A percentile compares a stretch with the other conserved stretches of the same genome.
phyloP scores from a whole-genome alignment of 306 rosid species.

The Cucurbita ficifolia region DNA sequence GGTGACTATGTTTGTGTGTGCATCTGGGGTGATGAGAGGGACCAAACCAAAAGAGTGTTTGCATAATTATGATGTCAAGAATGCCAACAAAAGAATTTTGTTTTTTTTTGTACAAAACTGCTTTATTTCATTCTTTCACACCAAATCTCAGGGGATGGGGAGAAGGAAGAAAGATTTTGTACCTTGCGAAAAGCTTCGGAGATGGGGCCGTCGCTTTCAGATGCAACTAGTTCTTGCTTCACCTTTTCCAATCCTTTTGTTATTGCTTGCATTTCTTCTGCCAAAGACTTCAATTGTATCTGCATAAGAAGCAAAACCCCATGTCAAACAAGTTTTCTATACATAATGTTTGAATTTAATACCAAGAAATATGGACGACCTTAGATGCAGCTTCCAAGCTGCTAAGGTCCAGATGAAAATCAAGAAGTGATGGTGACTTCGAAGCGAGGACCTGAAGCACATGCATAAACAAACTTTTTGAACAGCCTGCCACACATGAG shows the following conservation, averaged over 20 bases:
- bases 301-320: conserved; percentile 25
- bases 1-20: not conserved
- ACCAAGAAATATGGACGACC: conserved; percentile 33
- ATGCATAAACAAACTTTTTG: conserved; percentile 16
- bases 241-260: conserved; percentile 83
- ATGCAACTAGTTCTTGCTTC: conserved; percentile 73
- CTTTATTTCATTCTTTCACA: not conserved
- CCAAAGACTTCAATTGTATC: conserved; percentile 98
- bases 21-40: not conserved
- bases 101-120: not conserved
- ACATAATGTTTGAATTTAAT: not conserved
- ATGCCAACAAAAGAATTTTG: not conserved
- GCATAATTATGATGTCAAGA: not conserved
- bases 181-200: conserved; percentile 73
- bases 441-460: conserved; percentile 57
- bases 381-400: conserved; percentile 76
- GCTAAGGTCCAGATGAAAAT: conserved; percentile 68
- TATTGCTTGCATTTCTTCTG: conserved; percentile 98
- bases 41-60: not conserved
- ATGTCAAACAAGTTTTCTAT: conserved; percentile 1
- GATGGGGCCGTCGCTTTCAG: conserved; percentile 84
- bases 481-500: conserved; percentile 4
- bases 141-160: not conserved
- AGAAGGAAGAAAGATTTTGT: conserved; percentile 6
- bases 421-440: conserved; percentile 72